Percentiles rank a stretch among this genome's conserved stretches.
These are phyloP conservation scores for Malus hybrid DNA, from an alignment of 331 rosid species.

Conservation along the genomic window DNA sequence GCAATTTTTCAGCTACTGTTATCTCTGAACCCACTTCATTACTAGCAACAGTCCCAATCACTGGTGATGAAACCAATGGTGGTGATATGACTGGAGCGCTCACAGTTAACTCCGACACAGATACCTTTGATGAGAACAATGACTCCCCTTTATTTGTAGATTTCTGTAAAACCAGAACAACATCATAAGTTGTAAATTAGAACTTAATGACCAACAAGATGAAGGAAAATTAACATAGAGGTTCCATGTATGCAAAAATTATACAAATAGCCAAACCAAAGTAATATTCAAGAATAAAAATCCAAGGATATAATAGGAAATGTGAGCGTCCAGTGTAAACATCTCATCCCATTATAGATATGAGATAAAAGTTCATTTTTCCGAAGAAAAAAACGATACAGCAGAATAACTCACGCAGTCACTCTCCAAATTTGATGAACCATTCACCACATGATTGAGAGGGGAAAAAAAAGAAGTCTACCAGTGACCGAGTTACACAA, in stretches of 20 bases:
- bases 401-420: no score
- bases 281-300: no score
- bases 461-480: slow-evolving; percentile 15
- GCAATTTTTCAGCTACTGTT: slow-evolving; percentile 23
- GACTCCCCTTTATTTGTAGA: slow-evolving; percentile 35
- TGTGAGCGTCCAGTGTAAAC: no score
- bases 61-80: slow-evolving; percentile 27
- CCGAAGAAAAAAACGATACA: no score
- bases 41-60: slow-evolving; percentile 24
- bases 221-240: not conserved
- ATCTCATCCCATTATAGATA: no score
- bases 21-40: slow-evolving; percentile 29
- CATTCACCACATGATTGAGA: no score
- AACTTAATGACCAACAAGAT: not conserved
- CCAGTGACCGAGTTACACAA: not conserved
- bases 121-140: slow-evolving; percentile 33
- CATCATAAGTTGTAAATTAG: not conserved
- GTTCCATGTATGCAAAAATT: not conserved
- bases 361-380: no score
- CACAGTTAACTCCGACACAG: slow-evolving; percentile 24
- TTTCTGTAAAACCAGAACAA: slow-evolving; percentile 26
- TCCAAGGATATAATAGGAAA: no score
- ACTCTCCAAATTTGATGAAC: slow-evolving; percentile 23
- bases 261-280: no score
- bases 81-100: slow-evolving; percentile 36